Base-by-base conservation (phyloP, 495 filamentous ascomycete genomes). In the Penicillium egyptiacum region DNA sequence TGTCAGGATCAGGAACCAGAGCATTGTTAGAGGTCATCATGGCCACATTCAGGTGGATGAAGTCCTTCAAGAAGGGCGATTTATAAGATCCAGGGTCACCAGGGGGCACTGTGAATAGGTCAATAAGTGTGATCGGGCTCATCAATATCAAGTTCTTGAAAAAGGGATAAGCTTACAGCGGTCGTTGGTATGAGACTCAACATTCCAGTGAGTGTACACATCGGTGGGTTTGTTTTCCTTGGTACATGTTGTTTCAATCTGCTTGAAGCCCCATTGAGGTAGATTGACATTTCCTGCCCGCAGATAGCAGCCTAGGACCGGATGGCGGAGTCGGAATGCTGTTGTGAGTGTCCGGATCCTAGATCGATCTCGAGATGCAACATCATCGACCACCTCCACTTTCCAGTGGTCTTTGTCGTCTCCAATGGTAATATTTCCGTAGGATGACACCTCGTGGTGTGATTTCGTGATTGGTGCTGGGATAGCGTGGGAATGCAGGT, bases 21-120 rank as follows among this genome's bases (percentile, higher is more conserved):
- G 94, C 94, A 70, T 98, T 98, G 78, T 98, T 98, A 14, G 95
- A 98, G 17, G 94, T 98, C 95, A 98, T 97, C 94, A 98, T 98
- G 52, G 95, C 94, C 56, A 98, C 94, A 72, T 98, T 98, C 46
- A 98, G 70, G 70, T 98, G 94, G 63, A 98, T 84, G 71, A 98
- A 98, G 74, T 98, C 95, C 66, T 91, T 90, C 55, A 95, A 72
- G 79, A 98, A 98, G 2, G 95, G 93, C 0, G 93, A 98, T 75
- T 90, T 96, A 79, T 96, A 98, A 43, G 90, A 88, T 59, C 89
- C 91, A 52, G 94, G 89, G 69, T 97, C 88, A 65, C 89, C 88
- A 59, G 89, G 86, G 17, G 94, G 94, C 35, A 98, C 92, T 96
- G 55, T 30, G 23, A 6, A 57, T 47, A 16, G 30, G 44, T 59